phyloP scores from a whole-genome alignment of 2,329 filamentous ascomycete species.

The Ceratocystis eucalypticola region DNA sequence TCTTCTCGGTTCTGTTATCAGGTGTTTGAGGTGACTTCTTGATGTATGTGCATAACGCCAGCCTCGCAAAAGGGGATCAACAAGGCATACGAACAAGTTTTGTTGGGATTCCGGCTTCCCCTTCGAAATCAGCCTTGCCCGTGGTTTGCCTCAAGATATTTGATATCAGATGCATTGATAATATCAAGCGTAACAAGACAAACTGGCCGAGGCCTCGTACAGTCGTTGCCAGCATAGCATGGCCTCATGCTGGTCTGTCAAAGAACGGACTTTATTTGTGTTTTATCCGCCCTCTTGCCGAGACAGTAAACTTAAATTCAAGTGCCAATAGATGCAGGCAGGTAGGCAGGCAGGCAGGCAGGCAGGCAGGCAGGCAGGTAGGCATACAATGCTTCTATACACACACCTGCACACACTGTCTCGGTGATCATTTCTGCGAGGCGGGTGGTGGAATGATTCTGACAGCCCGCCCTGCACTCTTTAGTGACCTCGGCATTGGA shows the following conservation, averaged over 20 bases:
- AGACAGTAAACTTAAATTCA: background rate
- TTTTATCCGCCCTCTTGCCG: background rate
- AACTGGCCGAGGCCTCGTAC: background rate
- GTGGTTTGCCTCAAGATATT: background rate
- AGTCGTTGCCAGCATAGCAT: background rate
- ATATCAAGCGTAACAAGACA: background rate
- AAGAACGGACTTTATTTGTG: background rate
- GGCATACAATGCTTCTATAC: background rate
- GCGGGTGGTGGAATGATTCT: background rate
- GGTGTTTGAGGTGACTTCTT: background rate
- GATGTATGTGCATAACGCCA: background rate
- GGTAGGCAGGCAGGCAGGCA: background rate
- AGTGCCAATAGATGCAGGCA: background rate
- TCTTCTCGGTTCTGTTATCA: background rate
- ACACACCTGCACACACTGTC: background rate
- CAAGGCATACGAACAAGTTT: background rate
- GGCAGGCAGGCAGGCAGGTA: background rate
- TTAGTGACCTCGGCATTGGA: background rate
- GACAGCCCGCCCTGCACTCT: background rate
- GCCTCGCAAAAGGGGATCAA: background rate
- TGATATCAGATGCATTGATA: background rate
- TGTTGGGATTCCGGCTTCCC: background rate
- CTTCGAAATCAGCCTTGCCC: background rate
- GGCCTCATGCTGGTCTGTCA: conserved; percentile 1
- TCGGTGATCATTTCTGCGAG: background rate